Evolutionary conservation across 768 basidiomycete species (phyloP).

Genomic region (Tricholoma bakamatsutake): DNA sequence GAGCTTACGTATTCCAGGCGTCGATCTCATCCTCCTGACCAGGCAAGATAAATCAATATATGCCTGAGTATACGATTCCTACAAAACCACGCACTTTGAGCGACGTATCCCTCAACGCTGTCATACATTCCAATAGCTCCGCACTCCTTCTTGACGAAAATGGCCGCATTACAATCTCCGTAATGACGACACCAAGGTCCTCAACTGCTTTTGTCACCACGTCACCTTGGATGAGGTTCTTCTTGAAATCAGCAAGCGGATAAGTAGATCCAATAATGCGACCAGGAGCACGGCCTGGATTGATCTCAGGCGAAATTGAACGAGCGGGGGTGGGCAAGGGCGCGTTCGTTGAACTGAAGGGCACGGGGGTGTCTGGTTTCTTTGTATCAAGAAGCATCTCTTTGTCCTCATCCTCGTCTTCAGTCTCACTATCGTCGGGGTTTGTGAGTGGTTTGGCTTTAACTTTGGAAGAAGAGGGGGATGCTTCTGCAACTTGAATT

Average conservation of each 20-base stretch:
- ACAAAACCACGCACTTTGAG: slow-evolving; percentile 41
- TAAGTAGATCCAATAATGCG: slow-evolving; percentile 70
- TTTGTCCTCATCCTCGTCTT: slow-evolving; percentile 34
- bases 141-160: slow-evolving; percentile 62
- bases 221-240: slow-evolving; percentile 67
- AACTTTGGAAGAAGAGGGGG: slow-evolving; percentile 10
- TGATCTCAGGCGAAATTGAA: slow-evolving; percentile 36
- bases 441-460: slow-evolving; percentile 27
- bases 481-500: slow-evolving; percentile 12
- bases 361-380: slow-evolving; percentile 16
- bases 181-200: slow-evolving; percentile 67
- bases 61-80: background rate
- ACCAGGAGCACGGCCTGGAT: slow-evolving; percentile 55
- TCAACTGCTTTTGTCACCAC: slow-evolving; percentile 82
- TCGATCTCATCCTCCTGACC: slow-evolving; percentile 76
- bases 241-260: slow-evolving; percentile 73
- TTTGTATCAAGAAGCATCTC: slow-evolving; percentile 22
- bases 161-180: slow-evolving; percentile 62
- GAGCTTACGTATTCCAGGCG: slow-evolving; percentile 67
- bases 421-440: slow-evolving; percentile 47
- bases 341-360: slow-evolving; percentile 11
- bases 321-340: slow-evolving; percentile 51
- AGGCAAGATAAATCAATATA: background rate
- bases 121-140: slow-evolving; percentile 74
- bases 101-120: slow-evolving; percentile 57